Evolutionary conservation across 352 stramenopile species (phyloP).

Genomic region (Pythium vanterpoolii): DNA sequence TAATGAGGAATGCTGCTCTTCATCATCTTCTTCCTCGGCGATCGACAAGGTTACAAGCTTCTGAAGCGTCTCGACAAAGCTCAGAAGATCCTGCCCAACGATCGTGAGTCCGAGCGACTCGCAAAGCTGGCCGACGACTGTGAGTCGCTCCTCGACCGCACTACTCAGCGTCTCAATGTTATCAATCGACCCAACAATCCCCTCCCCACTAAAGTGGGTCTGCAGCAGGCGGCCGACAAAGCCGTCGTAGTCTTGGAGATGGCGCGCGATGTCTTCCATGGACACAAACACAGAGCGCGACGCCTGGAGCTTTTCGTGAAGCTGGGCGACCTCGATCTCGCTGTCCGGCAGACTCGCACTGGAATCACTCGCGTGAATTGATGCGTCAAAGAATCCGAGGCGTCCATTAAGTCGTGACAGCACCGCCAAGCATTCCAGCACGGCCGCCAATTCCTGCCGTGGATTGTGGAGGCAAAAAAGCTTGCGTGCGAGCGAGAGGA

Average conservation of each 20-base stretch:
- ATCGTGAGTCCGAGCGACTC: conserved; percentile 30
- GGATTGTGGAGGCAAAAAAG: conserved; percentile 58
- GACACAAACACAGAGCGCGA: conserved; percentile 41
- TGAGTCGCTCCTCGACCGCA: conserved; percentile 36
- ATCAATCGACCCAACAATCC: not conserved
- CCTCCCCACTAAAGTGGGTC: not conserved
- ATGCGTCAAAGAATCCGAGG: conserved; percentile 29
- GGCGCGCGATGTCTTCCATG: conserved; percentile 48
- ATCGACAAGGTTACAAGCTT: conserved; percentile 13
- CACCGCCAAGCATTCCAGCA: conserved; percentile 57
- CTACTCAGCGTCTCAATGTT: conserved; percentile 33
- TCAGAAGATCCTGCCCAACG: conserved; percentile 30
- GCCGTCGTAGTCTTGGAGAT: conserved; percentile 64
- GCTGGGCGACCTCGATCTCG: conserved; percentile 1
- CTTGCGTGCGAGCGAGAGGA: conserved; percentile 42
- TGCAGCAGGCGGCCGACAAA: conserved; percentile 35
- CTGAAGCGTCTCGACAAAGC: conserved; percentile 24
- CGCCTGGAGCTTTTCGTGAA: conserved; percentile 16
- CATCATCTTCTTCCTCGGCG: not conserved
- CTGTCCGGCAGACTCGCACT: conserved; percentile 15
- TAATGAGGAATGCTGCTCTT: not conserved
- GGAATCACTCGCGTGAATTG: conserved; percentile 19
- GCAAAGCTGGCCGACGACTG: conserved; percentile 29
- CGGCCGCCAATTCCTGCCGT: conserved; percentile 38
- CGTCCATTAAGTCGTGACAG: conserved; percentile 31